Conservation (phyloP, 768 basidiomycete genomes). For the Pholiota conissans region DNA sequence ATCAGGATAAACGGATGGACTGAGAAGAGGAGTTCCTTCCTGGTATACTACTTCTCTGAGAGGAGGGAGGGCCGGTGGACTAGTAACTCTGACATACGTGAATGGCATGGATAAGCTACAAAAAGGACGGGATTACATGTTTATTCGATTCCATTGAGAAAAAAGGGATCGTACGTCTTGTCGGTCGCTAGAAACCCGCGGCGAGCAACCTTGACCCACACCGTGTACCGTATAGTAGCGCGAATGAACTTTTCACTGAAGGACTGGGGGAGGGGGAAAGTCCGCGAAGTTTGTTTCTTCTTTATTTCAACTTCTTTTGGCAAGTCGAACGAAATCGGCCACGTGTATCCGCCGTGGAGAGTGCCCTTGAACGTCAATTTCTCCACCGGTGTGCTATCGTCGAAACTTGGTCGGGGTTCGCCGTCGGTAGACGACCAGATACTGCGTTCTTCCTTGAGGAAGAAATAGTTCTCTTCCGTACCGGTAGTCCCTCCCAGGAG, state of each 20-base stretch:
- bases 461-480: background rate
- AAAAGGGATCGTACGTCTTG: conserved; percentile 26
- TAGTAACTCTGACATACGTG: conserved; percentile 31
- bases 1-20: conserved; percentile 38
- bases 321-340: conserved; percentile 40
- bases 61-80: conserved; percentile 30
- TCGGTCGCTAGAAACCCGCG: conserved; percentile 28
- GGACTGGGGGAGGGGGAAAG: conserved; percentile 32
- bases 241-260: conserved; percentile 38
- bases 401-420: conserved; percentile 17
- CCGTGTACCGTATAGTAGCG: conserved; percentile 36
- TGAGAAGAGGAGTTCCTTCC: conserved; percentile 32
- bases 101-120: conserved; percentile 30
- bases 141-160: background rate
- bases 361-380: conserved; percentile 21
- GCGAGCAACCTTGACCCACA: conserved; percentile 30
- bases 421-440: conserved; percentile 38
- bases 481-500: background rate
- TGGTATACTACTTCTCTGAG: conserved; percentile 37
- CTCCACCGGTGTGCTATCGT: background rate
- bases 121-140: background rate
- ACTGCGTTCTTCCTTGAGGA: conserved; percentile 7
- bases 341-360: conserved; percentile 34
- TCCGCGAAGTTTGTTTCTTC: conserved; percentile 20
- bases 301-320: conserved; percentile 26